A percentile compares a stretch with the other conserved stretches of the same genome.
Evolutionary conservation across 2,329 filamentous ascomycete species (phyloP).

Genomic region (Microthyrium microscopicum): DNA sequence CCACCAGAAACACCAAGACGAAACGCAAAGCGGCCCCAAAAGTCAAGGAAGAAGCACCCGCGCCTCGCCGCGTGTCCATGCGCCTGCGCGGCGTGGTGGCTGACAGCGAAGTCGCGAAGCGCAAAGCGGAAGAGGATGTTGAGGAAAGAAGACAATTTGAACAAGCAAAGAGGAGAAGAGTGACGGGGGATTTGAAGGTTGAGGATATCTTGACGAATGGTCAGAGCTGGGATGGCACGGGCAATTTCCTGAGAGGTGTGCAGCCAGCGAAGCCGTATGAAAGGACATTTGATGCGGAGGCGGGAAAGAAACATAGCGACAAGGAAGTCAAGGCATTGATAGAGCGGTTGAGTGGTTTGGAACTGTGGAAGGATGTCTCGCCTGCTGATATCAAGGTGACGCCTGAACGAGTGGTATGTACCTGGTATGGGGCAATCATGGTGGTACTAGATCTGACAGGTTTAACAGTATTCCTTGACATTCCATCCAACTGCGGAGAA

Average conservation of each 20-base stretch:
- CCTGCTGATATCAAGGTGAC: constrained; percentile 85
- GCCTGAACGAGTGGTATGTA: constrained; percentile 50
- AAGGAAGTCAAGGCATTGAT: constrained; percentile 57
- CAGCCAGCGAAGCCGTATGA: constrained; percentile 63
- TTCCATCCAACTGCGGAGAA: constrained; percentile 83
- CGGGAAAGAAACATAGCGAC: constrained; percentile 64
- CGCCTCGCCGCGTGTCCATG: constrained; percentile 43
- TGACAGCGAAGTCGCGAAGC: constrained; percentile 49
- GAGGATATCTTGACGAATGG: constrained; percentile 67
- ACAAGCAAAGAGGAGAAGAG: constrained; percentile 43
- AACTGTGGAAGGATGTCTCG: constrained; percentile 69
- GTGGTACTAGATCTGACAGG: constrained; percentile 1
- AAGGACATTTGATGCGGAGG: constrained; percentile 71
- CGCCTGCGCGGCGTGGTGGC: constrained; percentile 45
- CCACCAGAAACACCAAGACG: constrained; percentile 28
- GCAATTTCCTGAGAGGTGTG: constrained; percentile 51
- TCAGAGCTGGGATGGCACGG: constrained; percentile 52
- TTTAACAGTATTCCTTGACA: constrained; percentile 67
- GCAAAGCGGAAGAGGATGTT: constrained; percentile 50
- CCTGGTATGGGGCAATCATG: not conserved
- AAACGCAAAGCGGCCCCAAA: constrained; percentile 22
- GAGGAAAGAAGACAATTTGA: constrained; percentile 39
- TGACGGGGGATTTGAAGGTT: constrained; percentile 53
- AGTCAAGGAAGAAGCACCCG: constrained; percentile 43
- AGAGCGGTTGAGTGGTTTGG: constrained; percentile 58